Conservation (phyloP, 192 early-diverging fungal genomes). For the Coemansia sp. region DNA sequence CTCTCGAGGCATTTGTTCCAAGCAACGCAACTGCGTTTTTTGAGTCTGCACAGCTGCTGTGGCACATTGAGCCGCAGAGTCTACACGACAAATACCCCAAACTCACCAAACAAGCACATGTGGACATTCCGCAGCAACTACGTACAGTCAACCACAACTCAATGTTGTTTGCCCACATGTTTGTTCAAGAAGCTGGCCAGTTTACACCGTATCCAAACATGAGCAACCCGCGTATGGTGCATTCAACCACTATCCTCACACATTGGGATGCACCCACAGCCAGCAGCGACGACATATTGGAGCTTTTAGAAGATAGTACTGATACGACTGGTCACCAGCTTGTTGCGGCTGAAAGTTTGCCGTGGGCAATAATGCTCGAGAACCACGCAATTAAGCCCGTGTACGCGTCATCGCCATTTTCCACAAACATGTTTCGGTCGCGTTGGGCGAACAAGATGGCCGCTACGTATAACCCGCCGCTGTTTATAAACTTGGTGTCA, state of each 20-base stretch:
- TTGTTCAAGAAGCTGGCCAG: conserved; percentile 11
- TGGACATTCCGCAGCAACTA: conserved; percentile 3
- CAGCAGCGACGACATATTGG: neutral
- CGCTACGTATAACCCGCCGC: neutral
- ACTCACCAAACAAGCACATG: neutral
- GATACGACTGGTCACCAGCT: neutral
- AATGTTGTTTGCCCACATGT: conserved; percentile 12
- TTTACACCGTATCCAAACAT: conserved; percentile 12
- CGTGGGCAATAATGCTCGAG: conserved; percentile 14
- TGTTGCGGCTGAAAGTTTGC: neutral
- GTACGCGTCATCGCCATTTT: neutral
- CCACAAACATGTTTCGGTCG: neutral
- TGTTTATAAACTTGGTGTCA: neutral
- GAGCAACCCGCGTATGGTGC: conserved; percentile 11
- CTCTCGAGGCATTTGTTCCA: neutral
- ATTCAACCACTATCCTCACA: conserved; percentile 1
- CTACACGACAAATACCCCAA: conserved; percentile 11
- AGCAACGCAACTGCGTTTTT: conserved; percentile 8
- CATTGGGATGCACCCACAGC: conserved; percentile 2
- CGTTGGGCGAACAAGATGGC: neutral
- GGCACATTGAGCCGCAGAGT: conserved; percentile 15
- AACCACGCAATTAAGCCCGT: neutral
- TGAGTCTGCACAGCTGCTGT: conserved; percentile 22
- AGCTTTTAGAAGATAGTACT: neutral
- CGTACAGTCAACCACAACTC: neutral